A percentile compares a stretch with the other conserved stretches of the same genome.
phyloP scores from a whole-genome alignment of 441 rosid genomes.

The Gossypium lobatum region DNA sequence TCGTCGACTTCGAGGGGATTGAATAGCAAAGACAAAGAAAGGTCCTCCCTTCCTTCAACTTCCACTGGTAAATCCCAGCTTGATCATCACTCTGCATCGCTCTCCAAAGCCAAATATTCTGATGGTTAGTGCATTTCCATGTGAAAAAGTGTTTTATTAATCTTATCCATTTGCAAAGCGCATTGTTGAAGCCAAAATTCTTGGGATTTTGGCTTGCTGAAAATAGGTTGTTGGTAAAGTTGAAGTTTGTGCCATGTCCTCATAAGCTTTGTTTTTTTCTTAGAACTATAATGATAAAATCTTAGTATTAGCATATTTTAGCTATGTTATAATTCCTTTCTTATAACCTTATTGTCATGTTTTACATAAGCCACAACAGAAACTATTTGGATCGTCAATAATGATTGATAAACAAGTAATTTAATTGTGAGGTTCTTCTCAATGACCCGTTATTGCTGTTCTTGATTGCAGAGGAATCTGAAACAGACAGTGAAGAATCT shows the following conservation, averaged over 20 bases:
- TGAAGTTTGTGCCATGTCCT: background rate
- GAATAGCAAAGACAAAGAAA: constrained; percentile 47
- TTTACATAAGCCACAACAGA: background rate
- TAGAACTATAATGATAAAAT: background rate
- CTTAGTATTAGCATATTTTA: background rate
- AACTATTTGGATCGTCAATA: background rate
- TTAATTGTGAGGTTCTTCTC: background rate
- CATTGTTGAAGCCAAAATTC: constrained; percentile 4
- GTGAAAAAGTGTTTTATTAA: background rate
- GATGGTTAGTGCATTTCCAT: constrained; percentile 38
- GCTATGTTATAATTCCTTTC: background rate
- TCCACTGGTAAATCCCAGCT: constrained; percentile 61
- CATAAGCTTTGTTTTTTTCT: background rate
- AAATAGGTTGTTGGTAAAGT: background rate
- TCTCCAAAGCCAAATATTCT: constrained; percentile 41
- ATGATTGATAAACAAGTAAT: background rate
- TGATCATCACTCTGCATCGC: constrained; percentile 46
- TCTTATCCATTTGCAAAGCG: background rate
- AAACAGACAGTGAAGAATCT: constrained; percentile 23
- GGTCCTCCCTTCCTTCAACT: constrained; percentile 56
- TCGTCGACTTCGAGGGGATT: constrained; percentile 68
- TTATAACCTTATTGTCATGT: background rate
- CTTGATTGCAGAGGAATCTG: constrained; percentile 18
- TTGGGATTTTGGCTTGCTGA: background rate
- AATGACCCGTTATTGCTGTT: constrained; percentile 17